A percentile compares a stretch with the other conserved stretches of the same genome.
Conservation (phyloP, 2,329 filamentous ascomycete species). For the Fusarium sacchari region DNA sequence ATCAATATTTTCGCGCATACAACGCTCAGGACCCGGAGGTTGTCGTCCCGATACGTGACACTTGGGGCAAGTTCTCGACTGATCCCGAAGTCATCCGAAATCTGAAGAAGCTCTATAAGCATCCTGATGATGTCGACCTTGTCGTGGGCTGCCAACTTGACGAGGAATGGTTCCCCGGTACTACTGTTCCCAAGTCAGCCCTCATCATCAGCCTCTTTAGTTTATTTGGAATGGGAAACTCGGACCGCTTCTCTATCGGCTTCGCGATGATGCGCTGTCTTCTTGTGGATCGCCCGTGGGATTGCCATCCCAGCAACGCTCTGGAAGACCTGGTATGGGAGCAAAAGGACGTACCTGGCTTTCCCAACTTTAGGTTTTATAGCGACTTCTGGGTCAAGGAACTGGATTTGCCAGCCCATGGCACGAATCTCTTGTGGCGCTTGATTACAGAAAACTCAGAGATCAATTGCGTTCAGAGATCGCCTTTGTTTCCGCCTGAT, state of each 20-base stretch:
- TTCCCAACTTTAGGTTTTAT: not conserved
- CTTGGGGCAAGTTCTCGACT: fast-evolving
- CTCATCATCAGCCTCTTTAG: not conserved
- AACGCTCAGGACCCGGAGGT: not conserved
- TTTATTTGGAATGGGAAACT: not conserved
- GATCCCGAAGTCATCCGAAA: not conserved
- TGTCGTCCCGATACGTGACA: fast-evolving
- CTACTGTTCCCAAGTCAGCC: not conserved
- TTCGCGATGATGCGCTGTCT: not conserved
- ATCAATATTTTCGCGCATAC: not conserved
- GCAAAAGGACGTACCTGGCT: not conserved
- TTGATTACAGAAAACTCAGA: not conserved
- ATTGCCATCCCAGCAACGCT: not conserved
- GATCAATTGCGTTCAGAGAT: not conserved
- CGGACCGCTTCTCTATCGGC: not conserved
- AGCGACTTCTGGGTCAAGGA: not conserved
- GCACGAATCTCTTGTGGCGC: not conserved
- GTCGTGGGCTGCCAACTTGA: not conserved
- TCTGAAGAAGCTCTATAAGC: not conserved
- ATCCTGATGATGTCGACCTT: not conserved
- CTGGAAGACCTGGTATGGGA: not conserved
- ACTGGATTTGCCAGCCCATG: not conserved
- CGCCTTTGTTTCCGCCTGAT: not conserved
- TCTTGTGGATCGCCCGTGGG: not conserved
- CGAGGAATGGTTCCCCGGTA: not conserved